These are phyloP conservation scores for Rhizopogon hawkerae DNA, from an alignment of 1,284 basidiomycete species.

Conservation along the genomic window DNA sequence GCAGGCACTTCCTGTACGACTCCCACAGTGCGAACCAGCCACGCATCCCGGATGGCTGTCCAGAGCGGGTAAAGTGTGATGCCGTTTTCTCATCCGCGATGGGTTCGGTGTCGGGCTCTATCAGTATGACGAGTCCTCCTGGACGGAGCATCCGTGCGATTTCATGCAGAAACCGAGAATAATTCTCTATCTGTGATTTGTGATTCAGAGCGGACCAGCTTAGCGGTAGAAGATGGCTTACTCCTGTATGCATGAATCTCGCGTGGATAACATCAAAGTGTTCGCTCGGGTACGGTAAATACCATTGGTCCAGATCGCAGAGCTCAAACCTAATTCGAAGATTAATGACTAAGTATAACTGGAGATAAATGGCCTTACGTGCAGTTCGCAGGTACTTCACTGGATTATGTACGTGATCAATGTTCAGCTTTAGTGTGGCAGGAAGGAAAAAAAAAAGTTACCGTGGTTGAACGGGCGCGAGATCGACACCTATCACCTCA, in stretches of 20 bases:
- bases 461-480: slow-evolving; percentile 62
- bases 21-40: slow-evolving; percentile 59
- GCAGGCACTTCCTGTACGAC: slow-evolving; percentile 45
- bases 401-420: slow-evolving; percentile 23
- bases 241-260: slow-evolving; percentile 55
- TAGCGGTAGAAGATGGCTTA: slow-evolving; percentile 29
- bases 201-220: not conserved
- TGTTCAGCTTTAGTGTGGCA: slow-evolving; percentile 4
- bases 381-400: slow-evolving; percentile 59
- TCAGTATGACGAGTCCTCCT: slow-evolving; percentile 58
- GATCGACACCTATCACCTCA: slow-evolving; percentile 59
- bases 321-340: slow-evolving; percentile 47
- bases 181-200: slow-evolving; percentile 45
- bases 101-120: slow-evolving; percentile 49
- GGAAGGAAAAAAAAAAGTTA: slow-evolving; percentile 25
- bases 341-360: slow-evolving; percentile 7
- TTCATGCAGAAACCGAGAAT: slow-evolving; percentile 50
- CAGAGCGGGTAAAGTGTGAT: slow-evolving; percentile 28
- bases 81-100: slow-evolving; percentile 36
- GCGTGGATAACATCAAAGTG: slow-evolving; percentile 63
- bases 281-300: slow-evolving; percentile 50
- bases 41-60: slow-evolving; percentile 34
- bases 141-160: slow-evolving; percentile 56
- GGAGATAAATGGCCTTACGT: slow-evolving; percentile 35
- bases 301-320: slow-evolving; percentile 50